Evolutionary conservation across 2,329 filamentous ascomycete genomes (phyloP).

Genomic region (Colletotrichum kahawae): DNA sequence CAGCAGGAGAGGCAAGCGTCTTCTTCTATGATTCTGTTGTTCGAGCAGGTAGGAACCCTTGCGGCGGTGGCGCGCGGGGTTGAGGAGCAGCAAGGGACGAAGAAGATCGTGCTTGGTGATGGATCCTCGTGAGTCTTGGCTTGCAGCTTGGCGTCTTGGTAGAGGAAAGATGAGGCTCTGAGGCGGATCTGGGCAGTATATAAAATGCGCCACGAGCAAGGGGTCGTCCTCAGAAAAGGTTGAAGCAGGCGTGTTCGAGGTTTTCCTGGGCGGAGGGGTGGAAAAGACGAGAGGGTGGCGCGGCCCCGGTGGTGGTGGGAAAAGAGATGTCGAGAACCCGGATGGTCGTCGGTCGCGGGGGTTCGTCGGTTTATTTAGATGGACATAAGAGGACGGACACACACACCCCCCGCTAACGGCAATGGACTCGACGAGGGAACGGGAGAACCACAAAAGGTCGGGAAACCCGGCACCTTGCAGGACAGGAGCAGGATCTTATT

Average conservation of each 20-base stretch:
- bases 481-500: background rate
- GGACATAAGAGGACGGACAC: constrained; percentile 13
- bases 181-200: constrained; percentile 4
- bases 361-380: background rate
- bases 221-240: background rate
- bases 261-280: background rate
- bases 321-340: constrained; percentile 7
- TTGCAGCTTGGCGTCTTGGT: constrained; percentile 21
- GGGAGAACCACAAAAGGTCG: constrained; percentile 3
- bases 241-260: background rate
- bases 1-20: background rate
- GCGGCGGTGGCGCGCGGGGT: background rate
- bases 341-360: constrained; percentile 13
- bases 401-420: background rate
- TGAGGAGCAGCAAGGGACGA: background rate
- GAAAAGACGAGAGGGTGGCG: background rate
- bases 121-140: constrained; percentile 9
- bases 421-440: constrained; percentile 5
- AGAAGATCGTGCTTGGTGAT: background rate
- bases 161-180: background rate
- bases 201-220: constrained; percentile 10
- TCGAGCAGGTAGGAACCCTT: background rate
- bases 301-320: background rate
- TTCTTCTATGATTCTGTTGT: background rate
- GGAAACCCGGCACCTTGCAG: constrained; percentile 14